Base-by-base conservation (phyloP, 2,329 filamentous ascomycete species). In the Ascochyta lentis region DNA sequence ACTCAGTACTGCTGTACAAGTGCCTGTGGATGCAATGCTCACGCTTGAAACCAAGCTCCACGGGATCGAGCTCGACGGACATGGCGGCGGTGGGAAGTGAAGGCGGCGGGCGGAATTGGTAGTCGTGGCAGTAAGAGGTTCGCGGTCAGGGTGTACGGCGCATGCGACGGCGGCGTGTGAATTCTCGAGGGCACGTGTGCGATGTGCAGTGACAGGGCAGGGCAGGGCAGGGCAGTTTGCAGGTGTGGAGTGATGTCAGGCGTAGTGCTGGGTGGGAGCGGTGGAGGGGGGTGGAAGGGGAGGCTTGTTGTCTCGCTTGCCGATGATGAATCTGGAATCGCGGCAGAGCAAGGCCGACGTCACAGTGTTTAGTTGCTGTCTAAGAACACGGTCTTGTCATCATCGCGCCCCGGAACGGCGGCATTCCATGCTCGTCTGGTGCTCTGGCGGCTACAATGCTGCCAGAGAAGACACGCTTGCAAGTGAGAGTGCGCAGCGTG, bases 1-100 rank as follows among this genome's bases (percentile, higher is more conserved):
- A 49, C 46, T 68, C 44, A 66, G 71, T 58, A 61, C 57, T 16
- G 31, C 35, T 52, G 41, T 29, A 13, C 27, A 15, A 15, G 10
- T 5, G 41, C 7, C 37, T 23, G 8, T 41, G 38, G 31, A 19
- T n/a, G 9, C 33, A 41, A 33, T 56, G 63, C 89, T 73, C 84
- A 98, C 95, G 90, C 80, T 88, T 89, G 81, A 99, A 99, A 81
- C 87, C 90, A 75, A 99, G 87, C 85, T 98, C 95, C 67, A 86
- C 78, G 58, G 94, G 95, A 71, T 95, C 89, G 75, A 99, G 91
- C 71, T 96, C 91, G 81, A 99, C 89, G 69, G 94, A 96, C 95
- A 98, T 98, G 80, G 72, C 84, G 79, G 48, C 39, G 48, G 48
- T 52, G 55, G 52, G 58, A 26, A 53, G 38, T 45, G 47, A 67